A percentile compares a stretch with the other conserved stretches of the same genome.
Conservation (phyloP, 2,329 filamentous ascomycete genomes). For the Fusarium solani-melongenae region DNA sequence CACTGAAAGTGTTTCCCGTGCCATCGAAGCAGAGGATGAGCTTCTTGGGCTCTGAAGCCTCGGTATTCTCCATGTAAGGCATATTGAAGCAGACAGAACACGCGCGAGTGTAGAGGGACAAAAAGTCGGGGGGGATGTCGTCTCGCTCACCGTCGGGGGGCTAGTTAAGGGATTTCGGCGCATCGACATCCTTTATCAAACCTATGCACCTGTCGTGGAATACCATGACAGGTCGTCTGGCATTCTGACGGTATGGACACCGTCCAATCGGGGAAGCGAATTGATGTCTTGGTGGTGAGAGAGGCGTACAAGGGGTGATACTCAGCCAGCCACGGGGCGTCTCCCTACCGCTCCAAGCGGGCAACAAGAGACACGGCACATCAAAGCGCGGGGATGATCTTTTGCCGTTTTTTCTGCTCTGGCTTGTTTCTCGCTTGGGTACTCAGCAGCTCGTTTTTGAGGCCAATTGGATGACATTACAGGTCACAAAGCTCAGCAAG, state of each 20-base stretch:
- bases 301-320: background rate
- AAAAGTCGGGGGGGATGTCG: background rate
- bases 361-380: background rate
- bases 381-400: background rate
- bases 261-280: background rate
- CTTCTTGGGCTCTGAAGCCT: conserved; percentile 48
- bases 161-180: background rate
- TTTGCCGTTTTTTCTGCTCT: background rate
- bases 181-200: conserved; percentile 2
- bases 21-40: conserved; percentile 62
- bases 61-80: conserved; percentile 24
- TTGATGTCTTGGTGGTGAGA: background rate
- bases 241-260: background rate
- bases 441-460: background rate
- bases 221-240: background rate
- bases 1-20: conserved; percentile 59
- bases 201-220: background rate
- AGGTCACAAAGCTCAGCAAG: conserved; percentile 22
- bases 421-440: background rate
- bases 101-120: background rate
- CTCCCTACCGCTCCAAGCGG: background rate
- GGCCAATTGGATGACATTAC: background rate
- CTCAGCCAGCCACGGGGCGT: background rate
- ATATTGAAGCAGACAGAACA: conserved; percentile 7
- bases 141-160: background rate